Evolutionary conservation across 805 yeast genomes (phyloP), one percentile per base, ranked within the genome.

Genomic region (Kodamaea hsintzibuensis): DNA sequence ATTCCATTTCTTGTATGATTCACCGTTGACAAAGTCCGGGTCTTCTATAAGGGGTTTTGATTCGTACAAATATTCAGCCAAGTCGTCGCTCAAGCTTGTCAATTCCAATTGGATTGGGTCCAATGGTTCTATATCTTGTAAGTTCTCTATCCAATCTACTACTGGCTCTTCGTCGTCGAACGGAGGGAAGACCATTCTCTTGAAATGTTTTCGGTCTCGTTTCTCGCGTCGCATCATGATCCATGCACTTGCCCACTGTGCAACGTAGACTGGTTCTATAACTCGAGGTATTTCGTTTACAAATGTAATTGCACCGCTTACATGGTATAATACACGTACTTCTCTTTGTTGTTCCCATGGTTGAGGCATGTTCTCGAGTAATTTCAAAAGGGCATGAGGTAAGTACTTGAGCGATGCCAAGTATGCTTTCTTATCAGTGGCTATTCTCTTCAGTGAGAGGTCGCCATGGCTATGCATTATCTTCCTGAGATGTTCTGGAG

Each of bases 81-180:
- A 71, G 65, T 89, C 92, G 55, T 85, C 89, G 9, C 72, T 74
- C 27, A 79, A 80, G 61, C 85, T 87, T 18, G 60, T 60, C n/a
- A 89, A 68, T 22, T 86, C 87, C 57, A 88, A 64, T 57, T 77
- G 82, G 18, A 92, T 82, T 0, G 93, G 78, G n/a, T 86, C 93
- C 5, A 82, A 78, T 0, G 90, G 85, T 49, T 88, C 92, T 0
- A 85, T 72, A 13, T 83, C 87, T 56, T 89, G 87, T 12, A 91
- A 73, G 62, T 88, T 87, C 53, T 91, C 96, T n/a, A 84, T 63
- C 85, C 89, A 95, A 53, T 86, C 82, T 33, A 92, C 65, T 0
- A 96, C 96, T 0, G 97, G 97, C 67, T 93, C 98, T 68, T 95
- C 99, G 66, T 95, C 99, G 69, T 95, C 99, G 71, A 93, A 91